Conservation (phyloP, 257 asterid species). For the Prunella vulgaris region DNA sequence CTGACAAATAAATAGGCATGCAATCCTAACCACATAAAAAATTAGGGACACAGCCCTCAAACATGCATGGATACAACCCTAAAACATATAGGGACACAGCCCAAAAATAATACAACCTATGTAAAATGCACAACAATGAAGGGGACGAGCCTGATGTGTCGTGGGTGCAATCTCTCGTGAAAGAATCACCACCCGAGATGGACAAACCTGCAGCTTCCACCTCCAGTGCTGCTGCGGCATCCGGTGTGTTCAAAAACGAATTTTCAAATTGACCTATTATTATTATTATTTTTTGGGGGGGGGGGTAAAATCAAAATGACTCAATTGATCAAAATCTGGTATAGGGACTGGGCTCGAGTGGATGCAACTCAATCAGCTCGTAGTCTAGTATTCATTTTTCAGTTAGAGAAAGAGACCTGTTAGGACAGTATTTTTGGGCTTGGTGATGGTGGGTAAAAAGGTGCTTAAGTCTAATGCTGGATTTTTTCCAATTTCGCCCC, state of each 20-base stretch:
- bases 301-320: too few species aligned
- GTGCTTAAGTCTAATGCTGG: too few species aligned
- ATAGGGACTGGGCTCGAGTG: constrained; percentile 94
- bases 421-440: constrained; percentile 48
- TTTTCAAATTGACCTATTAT: constrained; percentile 40
- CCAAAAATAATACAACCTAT: too few species aligned
- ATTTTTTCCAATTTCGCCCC: not conserved
- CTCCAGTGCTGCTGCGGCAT: constrained; percentile 54
- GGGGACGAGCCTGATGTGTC: constrained; percentile 79
- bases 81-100: too few species aligned
- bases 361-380: constrained; percentile 90
- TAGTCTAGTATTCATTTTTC: constrained; percentile 54
- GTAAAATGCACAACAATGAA: too few species aligned
- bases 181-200: constrained; percentile 87
- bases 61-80: too few species aligned
- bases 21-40: too few species aligned
- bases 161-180: constrained; percentile 96
- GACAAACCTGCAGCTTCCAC: constrained; percentile 47
- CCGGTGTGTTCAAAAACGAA: constrained; percentile 68
- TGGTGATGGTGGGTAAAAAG: constrained; percentile 18
- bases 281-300: not conserved
- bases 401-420: constrained; percentile 35
- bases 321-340: constrained; percentile 64
- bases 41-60: too few species aligned
- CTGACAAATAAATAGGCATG: too few species aligned